phyloP scores from a whole-genome alignment of 345 rosid genomes.

The Eutrema yunnanense region DNA sequence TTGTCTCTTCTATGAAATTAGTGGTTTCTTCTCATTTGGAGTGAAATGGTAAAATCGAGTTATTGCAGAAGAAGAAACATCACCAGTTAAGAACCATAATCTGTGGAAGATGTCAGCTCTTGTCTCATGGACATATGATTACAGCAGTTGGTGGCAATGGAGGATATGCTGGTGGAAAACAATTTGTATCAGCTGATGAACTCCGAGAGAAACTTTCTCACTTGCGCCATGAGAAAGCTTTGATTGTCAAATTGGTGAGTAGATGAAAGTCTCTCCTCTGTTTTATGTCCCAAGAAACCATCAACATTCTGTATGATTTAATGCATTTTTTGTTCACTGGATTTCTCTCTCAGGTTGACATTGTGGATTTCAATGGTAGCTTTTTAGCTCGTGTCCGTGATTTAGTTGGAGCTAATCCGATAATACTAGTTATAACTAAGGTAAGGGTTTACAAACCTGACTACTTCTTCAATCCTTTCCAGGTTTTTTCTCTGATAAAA shows the following conservation, averaged over 20 bases:
- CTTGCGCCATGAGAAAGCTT: constrained; percentile 67
- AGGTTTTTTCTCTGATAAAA: neutral
- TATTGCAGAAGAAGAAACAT: constrained; percentile 85
- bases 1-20: neutral
- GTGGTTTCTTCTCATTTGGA: neutral
- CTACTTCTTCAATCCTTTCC: neutral
- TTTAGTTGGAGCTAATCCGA: constrained; percentile 87
- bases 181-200: constrained; percentile 77
- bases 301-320: neutral
- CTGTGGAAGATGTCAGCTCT: constrained; percentile 84
- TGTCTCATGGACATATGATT: constrained; percentile 95
- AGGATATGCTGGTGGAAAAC: constrained; percentile 90
- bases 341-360: constrained; percentile 64
- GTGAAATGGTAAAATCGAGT: neutral
- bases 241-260: constrained; percentile 78
- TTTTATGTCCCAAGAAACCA: neutral
- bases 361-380: constrained; percentile 94
- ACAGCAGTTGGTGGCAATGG: constrained; percentile 98
- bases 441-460: constrained; percentile 21
- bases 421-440: constrained; percentile 86
- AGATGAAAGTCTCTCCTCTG: neutral
- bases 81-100: constrained; percentile 84
- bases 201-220: constrained; percentile 84
- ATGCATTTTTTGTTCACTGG: neutral
- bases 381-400: constrained; percentile 90